A percentile compares a stretch with the other conserved stretches of the same genome.
Conservation (phyloP, 2,329 filamentous ascomycete genomes). For the Pestalotiopsis sp. region DNA sequence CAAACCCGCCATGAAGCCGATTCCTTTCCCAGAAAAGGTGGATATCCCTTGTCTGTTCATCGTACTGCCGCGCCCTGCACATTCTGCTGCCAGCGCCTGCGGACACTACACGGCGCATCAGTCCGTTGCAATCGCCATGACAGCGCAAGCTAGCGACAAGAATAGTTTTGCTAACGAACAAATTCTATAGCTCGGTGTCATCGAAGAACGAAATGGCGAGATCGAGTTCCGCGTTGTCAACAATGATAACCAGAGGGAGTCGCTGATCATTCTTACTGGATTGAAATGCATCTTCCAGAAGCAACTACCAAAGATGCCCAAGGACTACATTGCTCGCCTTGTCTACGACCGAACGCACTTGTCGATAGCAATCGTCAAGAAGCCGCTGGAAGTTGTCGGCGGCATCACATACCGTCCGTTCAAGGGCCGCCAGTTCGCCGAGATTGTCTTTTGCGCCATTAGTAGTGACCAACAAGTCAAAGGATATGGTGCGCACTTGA, state of each 20-base stretch:
- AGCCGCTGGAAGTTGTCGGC: slow-evolving; percentile 91
- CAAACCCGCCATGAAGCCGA: slow-evolving; percentile 60
- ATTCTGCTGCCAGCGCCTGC: background rate
- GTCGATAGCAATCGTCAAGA: slow-evolving; percentile 96
- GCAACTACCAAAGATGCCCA: slow-evolving; percentile 98
- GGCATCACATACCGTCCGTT: slow-evolving; percentile 97
- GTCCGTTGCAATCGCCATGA: background rate
- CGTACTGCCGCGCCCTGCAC: background rate
- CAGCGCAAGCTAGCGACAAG: background rate
- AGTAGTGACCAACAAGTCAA: slow-evolving; percentile 98
- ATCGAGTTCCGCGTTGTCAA: slow-evolving; percentile 98
- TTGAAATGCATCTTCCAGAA: slow-evolving; percentile 99
- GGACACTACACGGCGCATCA: background rate
- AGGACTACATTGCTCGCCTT: slow-evolving; percentile 96
- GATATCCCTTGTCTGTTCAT: background rate
- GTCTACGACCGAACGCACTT: slow-evolving; percentile 97
- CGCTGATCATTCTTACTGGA: slow-evolving; percentile 90
- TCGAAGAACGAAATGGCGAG: slow-evolving; percentile 90
- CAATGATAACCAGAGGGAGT: slow-evolving; percentile 87
- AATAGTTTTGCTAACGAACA: slow-evolving; percentile 24
- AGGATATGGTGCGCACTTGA: slow-evolving; percentile 95
- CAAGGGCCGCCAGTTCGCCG: slow-evolving; percentile 87
- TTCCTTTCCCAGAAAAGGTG: slow-evolving; percentile 90
- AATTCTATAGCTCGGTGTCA: slow-evolving; percentile 70
- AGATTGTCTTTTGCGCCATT: slow-evolving; percentile 98